These are phyloP conservation scores for Erigeron philadelphicus DNA, from an alignment of 140 eudicot species.

Conservation along the genomic window DNA sequence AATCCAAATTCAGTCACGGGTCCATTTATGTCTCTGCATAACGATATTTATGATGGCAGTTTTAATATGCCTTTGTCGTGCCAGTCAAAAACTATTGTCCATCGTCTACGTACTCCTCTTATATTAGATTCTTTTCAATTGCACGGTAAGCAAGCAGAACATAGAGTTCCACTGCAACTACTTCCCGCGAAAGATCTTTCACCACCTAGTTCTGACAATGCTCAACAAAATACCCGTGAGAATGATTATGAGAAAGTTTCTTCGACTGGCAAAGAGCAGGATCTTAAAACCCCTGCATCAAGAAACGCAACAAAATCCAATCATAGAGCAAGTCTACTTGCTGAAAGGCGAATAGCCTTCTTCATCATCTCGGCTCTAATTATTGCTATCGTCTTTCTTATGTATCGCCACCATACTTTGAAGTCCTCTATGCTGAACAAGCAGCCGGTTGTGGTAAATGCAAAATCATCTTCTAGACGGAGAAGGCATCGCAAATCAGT, in stretches of 20 bases:
- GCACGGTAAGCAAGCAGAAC: constrained; percentile 33
- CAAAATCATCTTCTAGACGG: constrained; percentile 45
- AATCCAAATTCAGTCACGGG: constrained; percentile 38
- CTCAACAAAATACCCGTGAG: constrained; percentile 20
- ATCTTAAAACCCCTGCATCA: constrained; percentile 14
- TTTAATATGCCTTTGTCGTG: constrained; percentile 69
- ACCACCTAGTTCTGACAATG: constrained; percentile 31
- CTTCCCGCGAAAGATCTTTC: constrained; percentile 35
- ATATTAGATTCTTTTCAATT: constrained; percentile 27
- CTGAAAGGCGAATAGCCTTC: constrained; percentile 27
- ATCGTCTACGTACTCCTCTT: constrained; percentile 49
- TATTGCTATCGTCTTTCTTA: constrained; percentile 30
- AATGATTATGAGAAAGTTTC: constrained; percentile 30
- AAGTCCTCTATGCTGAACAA: constrained; percentile 25
- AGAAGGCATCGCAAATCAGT: constrained; percentile 55
- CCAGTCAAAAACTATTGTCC: constrained; percentile 55
- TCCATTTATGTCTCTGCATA: constrained; percentile 24
- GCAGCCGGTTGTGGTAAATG: constrained; percentile 20
- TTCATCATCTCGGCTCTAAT: constrained; percentile 26
- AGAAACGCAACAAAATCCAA: constrained; percentile 29
- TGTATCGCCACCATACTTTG: constrained; percentile 28
- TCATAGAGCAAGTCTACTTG: constrained; percentile 12
- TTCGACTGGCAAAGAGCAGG: constrained; percentile 23
- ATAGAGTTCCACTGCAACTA: constrained; percentile 36
- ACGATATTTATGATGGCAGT: constrained; percentile 28